Evolutionary conservation across 352 stramenopile species (phyloP).

Genomic region (Chloridella minuta): DNA sequence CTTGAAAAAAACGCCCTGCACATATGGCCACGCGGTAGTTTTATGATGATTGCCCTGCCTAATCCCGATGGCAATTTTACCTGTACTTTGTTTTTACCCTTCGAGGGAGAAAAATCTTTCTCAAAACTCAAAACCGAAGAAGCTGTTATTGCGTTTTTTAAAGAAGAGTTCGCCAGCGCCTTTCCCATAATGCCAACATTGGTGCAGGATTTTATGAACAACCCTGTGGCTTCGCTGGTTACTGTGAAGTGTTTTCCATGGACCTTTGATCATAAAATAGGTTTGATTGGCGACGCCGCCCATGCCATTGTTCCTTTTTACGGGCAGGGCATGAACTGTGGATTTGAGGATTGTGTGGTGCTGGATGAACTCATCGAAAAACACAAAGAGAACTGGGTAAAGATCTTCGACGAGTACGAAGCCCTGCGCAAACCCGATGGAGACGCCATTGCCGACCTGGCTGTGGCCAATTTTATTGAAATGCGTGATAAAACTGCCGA

Average conservation of each 20-base stretch:
- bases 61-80: slow-evolving; percentile 25
- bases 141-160: slow-evolving; percentile 21
- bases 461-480: slow-evolving; percentile 23
- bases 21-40: slow-evolving; percentile 25
- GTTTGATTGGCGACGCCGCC: slow-evolving; percentile 24
- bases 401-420: slow-evolving; percentile 14
- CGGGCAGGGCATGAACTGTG: slow-evolving; percentile 26
- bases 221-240: slow-evolving; percentile 22
- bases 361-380: slow-evolving; percentile 17
- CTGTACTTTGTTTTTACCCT: slow-evolving; percentile 21
- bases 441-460: slow-evolving; percentile 22
- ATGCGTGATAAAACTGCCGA: slow-evolving; percentile 22
- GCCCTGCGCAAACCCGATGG: slow-evolving; percentile 16
- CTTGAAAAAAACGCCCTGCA: slow-evolving; percentile 20
- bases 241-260: slow-evolving; percentile 21
- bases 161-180: slow-evolving; percentile 20
- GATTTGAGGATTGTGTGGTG: slow-evolving; percentile 22
- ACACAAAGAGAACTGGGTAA: slow-evolving; percentile 9
- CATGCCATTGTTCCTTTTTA: slow-evolving; percentile 26
- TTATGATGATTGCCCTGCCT: slow-evolving; percentile 26
- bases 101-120: not conserved
- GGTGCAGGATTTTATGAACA: slow-evolving; percentile 16
- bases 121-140: not conserved
- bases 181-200: slow-evolving; percentile 19
- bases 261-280: slow-evolving; percentile 16